phyloP scores from a whole-genome alignment of 2,329 filamentous ascomycete species.

The Xylariales sp. region DNA sequence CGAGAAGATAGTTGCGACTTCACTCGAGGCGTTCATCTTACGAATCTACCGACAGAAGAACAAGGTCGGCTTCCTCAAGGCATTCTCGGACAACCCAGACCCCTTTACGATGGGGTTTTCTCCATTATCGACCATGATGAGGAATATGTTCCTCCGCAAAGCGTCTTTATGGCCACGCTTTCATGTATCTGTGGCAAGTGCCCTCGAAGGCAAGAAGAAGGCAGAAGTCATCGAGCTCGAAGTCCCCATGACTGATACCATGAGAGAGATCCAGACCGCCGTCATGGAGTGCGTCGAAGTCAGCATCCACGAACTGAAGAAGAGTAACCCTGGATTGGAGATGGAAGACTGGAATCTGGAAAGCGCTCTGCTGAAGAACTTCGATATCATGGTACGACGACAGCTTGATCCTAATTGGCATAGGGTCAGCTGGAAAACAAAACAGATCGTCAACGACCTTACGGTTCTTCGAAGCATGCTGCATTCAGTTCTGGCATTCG shows the following conservation, averaged over 20 bases:
- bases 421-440: slow-evolving; percentile 88
- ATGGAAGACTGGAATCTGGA: slow-evolving; percentile 98
- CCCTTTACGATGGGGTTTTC: slow-evolving; percentile 85
- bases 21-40: slow-evolving; percentile 90
- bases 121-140: slow-evolving; percentile 83
- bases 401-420: slow-evolving; percentile 98
- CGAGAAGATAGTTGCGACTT: slow-evolving; percentile 80
- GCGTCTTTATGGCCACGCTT: slow-evolving; percentile 90
- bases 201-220: slow-evolving; percentile 84
- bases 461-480: slow-evolving; percentile 78
- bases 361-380: slow-evolving; percentile 86
- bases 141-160: slow-evolving; percentile 85
- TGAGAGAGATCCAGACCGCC: slow-evolving; percentile 90
- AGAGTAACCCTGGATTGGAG: slow-evolving; percentile 81
- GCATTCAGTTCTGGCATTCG: slow-evolving; percentile 76
- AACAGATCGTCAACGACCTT: slow-evolving; percentile 88
- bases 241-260: slow-evolving; percentile 90
- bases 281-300: slow-evolving; percentile 95
- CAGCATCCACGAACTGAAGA: slow-evolving; percentile 90
- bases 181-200: slow-evolving; percentile 83
- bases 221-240: slow-evolving; percentile 97
- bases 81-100: slow-evolving; percentile 90
- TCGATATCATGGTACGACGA: slow-evolving; percentile 80
- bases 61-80: slow-evolving; percentile 88
- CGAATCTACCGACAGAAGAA: slow-evolving; percentile 93